Evolutionary conservation across 23 red algal genomes (phyloP), one percentile per base, ranked within the genome.

Genomic region (Rhodosorus marinus): DNA sequence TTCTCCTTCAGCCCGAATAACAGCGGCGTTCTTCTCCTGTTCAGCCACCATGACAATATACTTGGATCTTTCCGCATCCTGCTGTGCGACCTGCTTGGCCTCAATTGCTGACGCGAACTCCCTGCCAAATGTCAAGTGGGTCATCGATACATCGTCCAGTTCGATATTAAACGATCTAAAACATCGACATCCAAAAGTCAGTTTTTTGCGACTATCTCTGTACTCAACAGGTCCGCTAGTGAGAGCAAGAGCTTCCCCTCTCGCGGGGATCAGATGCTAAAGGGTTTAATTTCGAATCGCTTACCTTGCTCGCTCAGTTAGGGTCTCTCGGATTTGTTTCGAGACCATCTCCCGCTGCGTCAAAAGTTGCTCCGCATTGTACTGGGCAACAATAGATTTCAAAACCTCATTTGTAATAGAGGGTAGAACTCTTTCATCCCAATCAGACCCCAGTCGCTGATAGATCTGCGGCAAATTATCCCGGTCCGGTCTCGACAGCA

Each of bases 381-480:
- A 98, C 69, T 98, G 90, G 15, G 90, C 90, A 0, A 98, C 90
- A 3, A 98, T 76, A 1, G 72, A 60, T 31, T 98, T 98, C n/a
- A 82, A 60, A 25, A 98, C 90, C 70, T 98, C 90, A 29, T 98
- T 98, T 45, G 77, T 80, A 58, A 98, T 98, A 24, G 78, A 85
- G 20, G 90, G 90, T 45, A 98, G 59, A 34, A 98, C 90, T 19
- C 90, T 68, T 62, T 98, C 90, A 54, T 98, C 90, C 71, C 71
- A 98, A 55, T 98, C 90, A 24, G 74, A 65, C 31, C 90, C 90
- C 33, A 98, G 64, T 11, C 70, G 74, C 8, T 70, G 67, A 46
- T 85, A 98, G 22, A 98, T 98, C 17, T 23, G 60, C 1, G 90
- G 90, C 33, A 98, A 51, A 6, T 66, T 47, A 23, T 62, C 55